These are phyloP conservation scores for Curvularia sp. DNA, from an alignment of 2,329 filamentous ascomycete species.

Conservation along the genomic window DNA sequence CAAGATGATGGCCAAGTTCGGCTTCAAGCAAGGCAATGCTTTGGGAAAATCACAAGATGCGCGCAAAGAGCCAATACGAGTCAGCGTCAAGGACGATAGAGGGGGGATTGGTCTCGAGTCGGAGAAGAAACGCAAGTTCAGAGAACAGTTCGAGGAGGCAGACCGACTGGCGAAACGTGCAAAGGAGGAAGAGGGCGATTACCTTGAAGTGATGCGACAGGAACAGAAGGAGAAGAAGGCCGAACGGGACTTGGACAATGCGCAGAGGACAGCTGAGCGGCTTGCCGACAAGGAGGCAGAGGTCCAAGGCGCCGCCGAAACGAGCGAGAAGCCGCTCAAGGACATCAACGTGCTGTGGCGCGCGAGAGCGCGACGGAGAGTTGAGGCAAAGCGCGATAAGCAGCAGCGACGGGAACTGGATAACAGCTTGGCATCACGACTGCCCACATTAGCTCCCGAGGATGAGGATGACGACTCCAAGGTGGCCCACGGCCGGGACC, in stretches of 20 bases:
- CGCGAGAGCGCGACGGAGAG: slow-evolving; percentile 72
- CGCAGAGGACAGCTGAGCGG: slow-evolving; percentile 82
- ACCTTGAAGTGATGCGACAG: slow-evolving; percentile 43
- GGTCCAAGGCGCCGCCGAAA: slow-evolving; percentile 29
- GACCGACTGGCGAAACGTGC: slow-evolving; percentile 50
- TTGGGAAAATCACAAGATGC: slow-evolving; percentile 69
- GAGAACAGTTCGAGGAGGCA: slow-evolving; percentile 48
- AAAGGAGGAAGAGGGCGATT: slow-evolving; percentile 55
- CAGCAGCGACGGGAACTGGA: slow-evolving; percentile 40
- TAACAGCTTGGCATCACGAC: slow-evolving; percentile 51
- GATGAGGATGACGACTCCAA: slow-evolving; percentile 78
- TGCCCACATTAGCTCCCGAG: slow-evolving; percentile 67
- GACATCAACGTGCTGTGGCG: slow-evolving; percentile 82
- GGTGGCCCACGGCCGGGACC: slow-evolving; percentile 68
- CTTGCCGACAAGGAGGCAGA: slow-evolving; percentile 61
- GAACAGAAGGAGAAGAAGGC: slow-evolving; percentile 50
- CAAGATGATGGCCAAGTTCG: slow-evolving; percentile 96
- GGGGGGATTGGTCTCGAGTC: slow-evolving; percentile 84
- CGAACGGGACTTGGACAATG: slow-evolving; percentile 75
- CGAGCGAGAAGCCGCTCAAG: slow-evolving; percentile 63
- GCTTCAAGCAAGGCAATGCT: slow-evolving; percentile 78
- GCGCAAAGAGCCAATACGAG: slow-evolving; percentile 74
- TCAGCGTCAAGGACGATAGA: slow-evolving; percentile 79
- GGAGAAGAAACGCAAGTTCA: slow-evolving; percentile 78
- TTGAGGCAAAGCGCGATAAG: slow-evolving; percentile 71